A percentile compares a stretch with the other conserved stretches of the same genome.
These are phyloP conservation scores for Colletotrichum sansevieriae DNA, from an alignment of 2,329 filamentous ascomycete species.

Conservation along the genomic window DNA sequence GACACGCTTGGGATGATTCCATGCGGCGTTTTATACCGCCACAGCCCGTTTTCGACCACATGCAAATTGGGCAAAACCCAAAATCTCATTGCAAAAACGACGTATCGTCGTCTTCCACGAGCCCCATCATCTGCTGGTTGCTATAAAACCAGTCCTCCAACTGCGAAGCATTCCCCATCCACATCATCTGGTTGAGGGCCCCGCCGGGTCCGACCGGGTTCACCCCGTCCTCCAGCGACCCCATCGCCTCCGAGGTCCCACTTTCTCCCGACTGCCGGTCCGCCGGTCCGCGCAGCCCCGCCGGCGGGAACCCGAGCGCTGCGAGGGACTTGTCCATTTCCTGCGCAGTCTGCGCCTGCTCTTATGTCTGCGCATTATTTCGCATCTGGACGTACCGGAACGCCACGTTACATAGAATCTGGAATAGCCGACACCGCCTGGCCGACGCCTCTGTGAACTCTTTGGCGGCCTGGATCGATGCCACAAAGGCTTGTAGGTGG, in stretches of 20 bases:
- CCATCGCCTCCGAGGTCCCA: slow-evolving; percentile 9
- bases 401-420: slow-evolving; percentile 70
- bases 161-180: slow-evolving; percentile 54
- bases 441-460: slow-evolving; percentile 62
- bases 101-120: slow-evolving; percentile 50
- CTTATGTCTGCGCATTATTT: slow-evolving; percentile 45
- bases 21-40: too few species aligned
- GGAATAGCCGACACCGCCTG: slow-evolving; percentile 69
- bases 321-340: slow-evolving; percentile 66
- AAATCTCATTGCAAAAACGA: slow-evolving; percentile 7
- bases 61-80: not conserved
- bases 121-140: slow-evolving; percentile 54
- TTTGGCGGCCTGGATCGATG: slow-evolving; percentile 63
- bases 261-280: slow-evolving; percentile 34
- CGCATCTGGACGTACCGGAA: slow-evolving; percentile 70
- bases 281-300: slow-evolving; percentile 25
- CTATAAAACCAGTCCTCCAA: slow-evolving; percentile 56
- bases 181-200: slow-evolving; percentile 47
- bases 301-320: slow-evolving; percentile 60
- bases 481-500: slow-evolving; percentile 64
- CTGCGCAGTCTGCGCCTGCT: slow-evolving; percentile 50
- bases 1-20: too few species aligned
- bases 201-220: slow-evolving; percentile 35
- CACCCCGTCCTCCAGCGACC: slow-evolving; percentile 14
- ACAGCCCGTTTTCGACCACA: not conserved